Conservation (phyloP, 2,329 filamentous ascomycete genomes). For the Penicillium sp. region DNA sequence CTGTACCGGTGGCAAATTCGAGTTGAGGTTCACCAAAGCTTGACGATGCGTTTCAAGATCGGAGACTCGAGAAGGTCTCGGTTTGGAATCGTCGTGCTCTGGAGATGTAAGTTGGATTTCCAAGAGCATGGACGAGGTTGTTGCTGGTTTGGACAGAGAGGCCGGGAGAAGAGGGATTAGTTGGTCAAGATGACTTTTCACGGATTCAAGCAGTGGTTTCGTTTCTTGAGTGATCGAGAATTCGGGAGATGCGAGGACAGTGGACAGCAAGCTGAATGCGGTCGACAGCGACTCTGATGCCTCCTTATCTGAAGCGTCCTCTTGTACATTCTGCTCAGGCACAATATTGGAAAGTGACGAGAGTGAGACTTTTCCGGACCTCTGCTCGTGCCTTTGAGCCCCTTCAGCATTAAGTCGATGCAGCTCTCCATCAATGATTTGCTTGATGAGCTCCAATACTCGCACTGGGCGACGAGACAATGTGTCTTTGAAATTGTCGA, state of each 20-base stretch:
- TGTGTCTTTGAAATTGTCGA: constrained; percentile 44
- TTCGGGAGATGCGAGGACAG: constrained; percentile 43
- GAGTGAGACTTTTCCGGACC: constrained; percentile 29
- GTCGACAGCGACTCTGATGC: constrained; percentile 39
- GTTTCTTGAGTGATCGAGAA: constrained; percentile 35
- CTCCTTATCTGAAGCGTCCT: constrained; percentile 21
- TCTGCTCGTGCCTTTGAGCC: background rate
- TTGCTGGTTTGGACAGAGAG: constrained; percentile 37
- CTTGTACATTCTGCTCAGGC: constrained; percentile 13
- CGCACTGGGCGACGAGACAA: constrained; percentile 41
- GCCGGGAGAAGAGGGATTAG: constrained; percentile 35
- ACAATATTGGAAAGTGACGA: constrained; percentile 39
- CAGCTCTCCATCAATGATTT: constrained; percentile 41
- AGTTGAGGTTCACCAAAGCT: constrained; percentile 41
- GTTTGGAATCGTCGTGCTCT: constrained; percentile 21
- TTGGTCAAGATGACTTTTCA: constrained; percentile 38
- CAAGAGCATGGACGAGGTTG: constrained; percentile 43
- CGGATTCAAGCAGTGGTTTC: constrained; percentile 27
- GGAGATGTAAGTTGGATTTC: constrained; percentile 40
- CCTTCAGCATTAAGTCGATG: constrained; percentile 10
- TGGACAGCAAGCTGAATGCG: constrained; percentile 45
- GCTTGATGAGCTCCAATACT: constrained; percentile 42
- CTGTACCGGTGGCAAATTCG: constrained; percentile 42
- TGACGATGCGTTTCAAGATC: constrained; percentile 44
- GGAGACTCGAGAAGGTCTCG: constrained; percentile 25